Conservation (phyloP, 345 rosid genomes). For the Heritiera littoralis region DNA sequence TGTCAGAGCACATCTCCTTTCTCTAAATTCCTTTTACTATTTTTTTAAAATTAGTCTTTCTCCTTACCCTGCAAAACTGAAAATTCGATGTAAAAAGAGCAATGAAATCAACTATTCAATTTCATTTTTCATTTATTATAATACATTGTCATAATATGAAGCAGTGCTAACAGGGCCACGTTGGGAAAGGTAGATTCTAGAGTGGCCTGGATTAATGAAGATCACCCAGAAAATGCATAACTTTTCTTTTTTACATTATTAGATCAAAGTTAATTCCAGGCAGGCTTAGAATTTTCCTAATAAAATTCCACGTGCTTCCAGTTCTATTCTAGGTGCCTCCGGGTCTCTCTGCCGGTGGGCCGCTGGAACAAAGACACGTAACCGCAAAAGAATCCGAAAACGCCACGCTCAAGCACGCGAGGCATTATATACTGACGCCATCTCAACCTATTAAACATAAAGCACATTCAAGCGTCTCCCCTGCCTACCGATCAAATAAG, state of each 20-base stretch:
- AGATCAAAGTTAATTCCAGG: background rate
- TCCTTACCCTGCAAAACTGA: background rate
- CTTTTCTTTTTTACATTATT: background rate
- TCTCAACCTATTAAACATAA: background rate
- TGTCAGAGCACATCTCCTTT: too few species aligned
- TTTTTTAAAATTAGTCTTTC: background rate
- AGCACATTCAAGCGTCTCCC: background rate
- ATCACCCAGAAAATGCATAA: background rate
- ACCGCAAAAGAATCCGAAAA: background rate
- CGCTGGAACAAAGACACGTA: background rate
- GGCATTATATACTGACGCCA: constrained; percentile 25
- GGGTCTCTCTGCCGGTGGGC: background rate
- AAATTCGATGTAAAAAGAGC: background rate
- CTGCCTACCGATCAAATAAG: background rate
- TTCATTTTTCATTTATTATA: background rate
- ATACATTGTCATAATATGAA: background rate
- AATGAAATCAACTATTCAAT: background rate
- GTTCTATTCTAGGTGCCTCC: constrained; percentile 11
- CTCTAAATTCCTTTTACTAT: background rate
- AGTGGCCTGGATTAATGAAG: background rate
- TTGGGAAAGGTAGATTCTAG: background rate
- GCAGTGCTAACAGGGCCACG: background rate
- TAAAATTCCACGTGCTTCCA: constrained; percentile 12
- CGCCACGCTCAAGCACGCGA: constrained; percentile 1
- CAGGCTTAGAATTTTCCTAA: background rate